phyloP scores from a whole-genome alignment of 2,329 filamentous ascomycete species.

The Triangularia verruculosa region DNA sequence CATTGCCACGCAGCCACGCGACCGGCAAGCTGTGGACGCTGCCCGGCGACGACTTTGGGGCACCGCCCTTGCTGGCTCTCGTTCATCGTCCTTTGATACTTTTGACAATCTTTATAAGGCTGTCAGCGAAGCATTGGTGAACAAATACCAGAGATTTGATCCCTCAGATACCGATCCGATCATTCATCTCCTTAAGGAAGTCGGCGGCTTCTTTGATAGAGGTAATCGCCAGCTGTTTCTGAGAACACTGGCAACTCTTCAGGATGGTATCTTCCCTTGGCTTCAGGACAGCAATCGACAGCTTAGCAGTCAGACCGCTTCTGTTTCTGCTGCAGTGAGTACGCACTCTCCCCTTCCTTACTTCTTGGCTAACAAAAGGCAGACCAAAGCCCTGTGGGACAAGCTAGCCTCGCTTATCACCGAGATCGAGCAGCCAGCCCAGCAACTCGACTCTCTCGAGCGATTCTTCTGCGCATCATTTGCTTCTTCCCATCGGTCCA shows the following conservation, averaged over 20 bases:
- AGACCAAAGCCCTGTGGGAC: constrained; percentile 52
- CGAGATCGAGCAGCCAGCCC: constrained; percentile 36
- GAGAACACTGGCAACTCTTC: constrained; percentile 56
- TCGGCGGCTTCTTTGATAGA: constrained; percentile 51
- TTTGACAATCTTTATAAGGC: constrained; percentile 66
- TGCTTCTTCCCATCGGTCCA: constrained; percentile 54
- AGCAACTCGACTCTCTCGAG: constrained; percentile 53
- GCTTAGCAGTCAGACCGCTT: constrained; percentile 39
- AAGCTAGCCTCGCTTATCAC: constrained; percentile 43
- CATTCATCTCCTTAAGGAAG: constrained; percentile 49
- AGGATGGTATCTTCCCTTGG: constrained; percentile 62
- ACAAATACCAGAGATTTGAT: constrained; percentile 46
- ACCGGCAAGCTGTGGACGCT: constrained; percentile 61
- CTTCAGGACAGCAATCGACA: constrained; percentile 55
- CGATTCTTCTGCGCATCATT: constrained; percentile 54
- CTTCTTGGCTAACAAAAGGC: constrained; percentile 28
- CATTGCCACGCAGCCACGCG: constrained; percentile 53
- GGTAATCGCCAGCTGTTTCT: constrained; percentile 50
- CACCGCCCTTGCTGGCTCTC: constrained; percentile 41
- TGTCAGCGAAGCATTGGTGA: constrained; percentile 49
- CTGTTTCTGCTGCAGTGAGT: constrained; percentile 46
- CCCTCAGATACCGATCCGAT: constrained; percentile 35
- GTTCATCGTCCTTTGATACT: constrained; percentile 52
- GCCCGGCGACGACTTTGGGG: constrained; percentile 67
- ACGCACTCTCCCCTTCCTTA: constrained; percentile 8